phyloP scores from a whole-genome alignment of 192 early-diverging fungal species.

The Chytriomyces confervae region DNA sequence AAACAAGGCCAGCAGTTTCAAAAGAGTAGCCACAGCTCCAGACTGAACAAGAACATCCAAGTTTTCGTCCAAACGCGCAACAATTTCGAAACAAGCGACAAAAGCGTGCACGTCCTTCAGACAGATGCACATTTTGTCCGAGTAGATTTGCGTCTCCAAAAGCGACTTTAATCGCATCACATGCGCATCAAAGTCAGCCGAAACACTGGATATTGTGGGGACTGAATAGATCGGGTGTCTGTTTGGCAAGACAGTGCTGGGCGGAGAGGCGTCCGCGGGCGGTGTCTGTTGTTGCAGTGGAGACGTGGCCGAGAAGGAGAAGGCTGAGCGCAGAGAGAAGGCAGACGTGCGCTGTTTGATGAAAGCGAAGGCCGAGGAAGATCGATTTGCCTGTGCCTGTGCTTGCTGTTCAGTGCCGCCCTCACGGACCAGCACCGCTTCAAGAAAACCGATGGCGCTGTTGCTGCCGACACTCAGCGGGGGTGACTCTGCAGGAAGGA shows the following conservation, averaged over 20 bases:
- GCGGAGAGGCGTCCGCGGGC: too few relatives aligned
- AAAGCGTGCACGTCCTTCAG: conserved; percentile 17
- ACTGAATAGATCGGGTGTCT: not conserved
- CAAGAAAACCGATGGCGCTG: too few relatives aligned
- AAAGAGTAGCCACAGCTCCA: conserved; percentile 8
- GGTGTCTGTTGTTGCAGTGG: too few relatives aligned
- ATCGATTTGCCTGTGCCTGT: too few relatives aligned
- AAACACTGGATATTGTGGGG: not conserved
- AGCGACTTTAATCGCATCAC: not conserved
- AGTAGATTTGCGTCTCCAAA: not conserved
- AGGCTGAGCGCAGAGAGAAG: too few relatives aligned
- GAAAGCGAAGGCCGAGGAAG: too few relatives aligned
- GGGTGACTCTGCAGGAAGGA: too few relatives aligned
- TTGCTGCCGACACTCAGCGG: too few relatives aligned
- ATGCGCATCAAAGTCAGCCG: not conserved
- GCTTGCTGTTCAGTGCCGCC: too few relatives aligned
- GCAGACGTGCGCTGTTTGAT: too few relatives aligned
- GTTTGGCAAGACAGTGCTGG: not conserved
- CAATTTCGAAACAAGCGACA: conserved; percentile 40
- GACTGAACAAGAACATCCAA: conserved; percentile 39
- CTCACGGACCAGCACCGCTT: too few relatives aligned
- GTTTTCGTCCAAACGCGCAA: conserved; percentile 42
- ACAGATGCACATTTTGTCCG: not conserved
- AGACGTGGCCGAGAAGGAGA: too few relatives aligned
- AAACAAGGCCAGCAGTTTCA: conserved; percentile 19